Evolutionary conservation across 257 asterid genomes (phyloP).

Genomic region (Ocimum tenuiflorum): DNA sequence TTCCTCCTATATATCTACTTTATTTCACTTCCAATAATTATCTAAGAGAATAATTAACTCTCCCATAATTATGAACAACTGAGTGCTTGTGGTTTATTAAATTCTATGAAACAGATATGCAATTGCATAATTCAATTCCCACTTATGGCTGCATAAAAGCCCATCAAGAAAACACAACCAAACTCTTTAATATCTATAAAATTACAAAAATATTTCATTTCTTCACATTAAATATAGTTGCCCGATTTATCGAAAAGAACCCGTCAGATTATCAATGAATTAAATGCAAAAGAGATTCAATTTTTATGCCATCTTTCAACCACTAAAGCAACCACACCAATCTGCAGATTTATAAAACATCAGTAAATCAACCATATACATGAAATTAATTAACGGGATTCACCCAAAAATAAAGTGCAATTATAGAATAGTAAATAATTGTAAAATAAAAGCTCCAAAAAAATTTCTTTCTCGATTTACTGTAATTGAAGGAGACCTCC

Average conservation of each 20-base stretch:
- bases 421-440: background rate
- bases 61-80: background rate
- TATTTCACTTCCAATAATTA: constrained; percentile 5
- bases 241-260: too few species aligned
- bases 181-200: constrained; percentile 22
- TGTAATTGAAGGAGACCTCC: constrained; percentile 20
- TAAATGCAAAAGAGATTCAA: constrained; percentile 7
- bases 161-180: constrained; percentile 27
- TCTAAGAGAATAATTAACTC: background rate
- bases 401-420: background rate
- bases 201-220: constrained; percentile 7
- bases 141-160: constrained; percentile 22
- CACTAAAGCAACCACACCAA: constrained; percentile 25
- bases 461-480: constrained; percentile 24
- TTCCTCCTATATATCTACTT: background rate
- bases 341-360: constrained; percentile 1
- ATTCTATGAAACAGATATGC: background rate
- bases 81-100: background rate
- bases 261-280: constrained; percentile 3
- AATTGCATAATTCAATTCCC: constrained; percentile 26
- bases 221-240: constrained; percentile 21
- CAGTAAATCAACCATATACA: constrained; percentile 2
- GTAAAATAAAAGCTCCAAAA: background rate
- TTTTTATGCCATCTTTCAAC: constrained; percentile 20
- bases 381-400: background rate